Base-by-base conservation (phyloP, 1,284 basidiomycete genomes). In the Rhodotorula sp. region DNA sequence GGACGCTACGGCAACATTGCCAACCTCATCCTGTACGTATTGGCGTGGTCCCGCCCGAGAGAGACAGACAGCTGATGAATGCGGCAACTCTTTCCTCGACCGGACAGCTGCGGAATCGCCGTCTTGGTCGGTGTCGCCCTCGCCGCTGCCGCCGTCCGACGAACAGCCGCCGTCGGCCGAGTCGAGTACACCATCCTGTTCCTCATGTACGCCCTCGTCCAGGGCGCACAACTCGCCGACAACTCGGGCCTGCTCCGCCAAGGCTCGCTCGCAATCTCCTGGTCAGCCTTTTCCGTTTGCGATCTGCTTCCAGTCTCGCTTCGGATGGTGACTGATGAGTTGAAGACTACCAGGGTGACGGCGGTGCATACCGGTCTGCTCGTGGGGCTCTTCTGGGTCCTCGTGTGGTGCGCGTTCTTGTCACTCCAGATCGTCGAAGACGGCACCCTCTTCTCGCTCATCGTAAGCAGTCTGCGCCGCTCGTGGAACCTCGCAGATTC, bases 391-490 rank as follows among this genome's bases (percentile, higher is more conserved):
- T 78, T 76, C 63, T 75, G 71, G 70, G 61, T 65, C 16, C 68
- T 78, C 20, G 62, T 72, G 21, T 78, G 78, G 79, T 65, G 75
- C 58, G 73, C 76, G 1, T 77, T 79, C 65, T 71, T 80, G 3
- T 68, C 71, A 21, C 70, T 80, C 2, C 79, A 80, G 52, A 39
- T 79, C 14, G 69, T 80, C 49, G 79, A 80, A 59, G 79, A 79
- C 58, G 79, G 79, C 7, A 75, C 78, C 7, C 58, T 72, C 47
- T 31, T 70, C n/a, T 75, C 75, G 26, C 64, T 79, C 39, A 16
- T 69, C 51, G 71, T 74, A 29, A 56, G 74, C 20, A 39, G 39
- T 20, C 26, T 48, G 16, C 39, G n/a, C 18, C 23, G 21, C 21
- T 20, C 14, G 1, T 46, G 26, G 2, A 46, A 39, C 1, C 10